Base-by-base conservation (phyloP, 805 yeast species). In the Wickerhamiella azymoides region DNA sequence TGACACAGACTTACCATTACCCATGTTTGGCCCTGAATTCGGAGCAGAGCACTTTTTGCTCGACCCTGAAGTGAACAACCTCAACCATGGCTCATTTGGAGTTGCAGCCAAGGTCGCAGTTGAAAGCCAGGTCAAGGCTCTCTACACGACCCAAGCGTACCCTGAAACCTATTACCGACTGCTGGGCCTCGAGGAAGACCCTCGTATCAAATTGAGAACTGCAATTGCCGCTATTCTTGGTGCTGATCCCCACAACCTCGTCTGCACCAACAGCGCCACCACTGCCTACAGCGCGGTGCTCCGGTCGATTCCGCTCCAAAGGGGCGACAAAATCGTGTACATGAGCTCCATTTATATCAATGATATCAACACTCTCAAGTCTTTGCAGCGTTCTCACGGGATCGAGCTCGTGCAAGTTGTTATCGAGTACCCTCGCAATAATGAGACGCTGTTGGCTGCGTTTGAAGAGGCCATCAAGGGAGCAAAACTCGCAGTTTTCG, bases 61-160 rank as follows among this genome's bases (percentile, higher is more conserved):
- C 27, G 53, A 63, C 1, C 65, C 58, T 2, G 64, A 66, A 8
- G 57, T 58, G 3, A 72, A 74, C 13, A 72, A 74, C 13, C 69
- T 78, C 39, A 80, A 80, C 59, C 79, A 79, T 56, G 85, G 85
- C 7, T 72, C 82, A 1, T 80, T 60, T 54, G 86, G 85, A 1
- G 62, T 70, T 1, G 64, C 72, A 2, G 81, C 85, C 0, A 62
- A 57, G 8, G 62, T 67, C 4, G 74, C 79, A 1, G 51, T 65
- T 19, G 69, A 70, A 1, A 62, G 60, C 11, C 70, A 62, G 49
- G 49, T 60, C 28, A 52, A 60, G 40, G 54, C 53, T 16, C 43
- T 61, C 21, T 49, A 61, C 27, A 50, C 58, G 37, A 65, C 64
- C 36, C 55, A 59, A 24, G 46, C 49, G 4, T 68, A 62, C 50